Percentiles rank a stretch among this genome's conserved stretches.
phyloP scores from a whole-genome alignment of 2,329 filamentous ascomycete species.

The Orbilia oligospora region DNA sequence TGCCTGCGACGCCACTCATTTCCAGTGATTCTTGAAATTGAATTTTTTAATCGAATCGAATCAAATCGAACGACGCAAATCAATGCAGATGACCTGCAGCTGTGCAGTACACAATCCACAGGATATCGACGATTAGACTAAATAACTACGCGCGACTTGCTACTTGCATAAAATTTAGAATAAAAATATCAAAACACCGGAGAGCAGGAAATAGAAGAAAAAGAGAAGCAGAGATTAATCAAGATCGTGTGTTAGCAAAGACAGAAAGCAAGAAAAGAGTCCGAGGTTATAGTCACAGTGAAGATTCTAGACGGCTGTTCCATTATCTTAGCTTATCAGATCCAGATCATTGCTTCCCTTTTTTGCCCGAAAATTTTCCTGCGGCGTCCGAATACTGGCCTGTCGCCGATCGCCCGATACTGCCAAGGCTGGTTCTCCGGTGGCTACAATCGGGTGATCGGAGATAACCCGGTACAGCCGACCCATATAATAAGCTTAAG shows the following conservation, averaged over 20 bases:
- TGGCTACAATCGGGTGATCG: neutral
- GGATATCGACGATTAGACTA: slow-evolving; percentile 2
- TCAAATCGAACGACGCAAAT: neutral
- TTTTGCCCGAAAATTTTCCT: slow-evolving; percentile 39
- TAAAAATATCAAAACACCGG: no score
- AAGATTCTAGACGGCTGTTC: neutral
- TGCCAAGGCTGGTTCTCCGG: neutral
- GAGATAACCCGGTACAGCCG: slow-evolving; percentile 1
- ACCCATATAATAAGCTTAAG: no score
- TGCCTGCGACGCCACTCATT: slow-evolving; percentile 52
- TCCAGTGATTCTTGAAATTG: neutral
- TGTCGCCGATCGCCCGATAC: neutral
- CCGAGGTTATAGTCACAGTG: slow-evolving; percentile 25
- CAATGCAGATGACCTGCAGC: slow-evolving; percentile 48
- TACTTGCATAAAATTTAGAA: no score
- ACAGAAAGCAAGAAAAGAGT: slow-evolving; percentile 8
- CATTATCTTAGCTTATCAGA: slow-evolving; percentile 60
- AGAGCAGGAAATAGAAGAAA: neutral
- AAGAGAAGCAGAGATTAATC: neutral
- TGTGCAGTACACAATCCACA: slow-evolving; percentile 1
- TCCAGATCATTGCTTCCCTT: slow-evolving; percentile 43
- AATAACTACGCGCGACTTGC: neutral
- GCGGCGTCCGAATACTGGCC: slow-evolving; percentile 33
- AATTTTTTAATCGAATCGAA: neutral
- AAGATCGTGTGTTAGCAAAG: slow-evolving; percentile 28